Conservation (phyloP, 805 yeast genomes). For the Wickerhamiella lipophila region DNA sequence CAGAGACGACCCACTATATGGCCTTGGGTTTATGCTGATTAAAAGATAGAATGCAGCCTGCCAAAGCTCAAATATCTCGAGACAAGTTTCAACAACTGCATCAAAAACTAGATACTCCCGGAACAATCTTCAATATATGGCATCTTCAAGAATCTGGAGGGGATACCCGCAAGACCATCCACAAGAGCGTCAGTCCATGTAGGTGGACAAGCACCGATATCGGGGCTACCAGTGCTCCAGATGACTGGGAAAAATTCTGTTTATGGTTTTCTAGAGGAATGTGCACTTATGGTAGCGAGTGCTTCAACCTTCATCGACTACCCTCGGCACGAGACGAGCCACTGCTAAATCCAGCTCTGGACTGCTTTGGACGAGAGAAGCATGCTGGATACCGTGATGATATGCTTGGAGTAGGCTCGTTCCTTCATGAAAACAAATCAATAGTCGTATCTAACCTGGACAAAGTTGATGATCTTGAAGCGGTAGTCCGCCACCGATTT, state of each 20-base stretch:
- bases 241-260: constrained; percentile 38
- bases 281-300: constrained; percentile 65
- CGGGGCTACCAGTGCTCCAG: constrained; percentile 5
- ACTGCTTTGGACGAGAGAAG: constrained; percentile 88
- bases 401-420: constrained; percentile 87
- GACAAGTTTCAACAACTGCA: constrained; percentile 5
- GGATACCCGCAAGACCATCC: neutral
- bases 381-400: constrained; percentile 74
- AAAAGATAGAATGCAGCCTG: neutral
- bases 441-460: constrained; percentile 54
- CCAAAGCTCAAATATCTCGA: constrained; percentile 1
- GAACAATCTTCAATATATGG: constrained; percentile 10
- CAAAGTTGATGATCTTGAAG: constrained; percentile 15
- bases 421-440: constrained; percentile 56
- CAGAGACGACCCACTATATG: neutral
- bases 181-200: constrained; percentile 1
- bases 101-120: constrained; percentile 2
- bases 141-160: constrained; percentile 10
- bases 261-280: constrained; percentile 80
- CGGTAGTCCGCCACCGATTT: constrained; percentile 30
- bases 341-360: constrained; percentile 42
- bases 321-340: constrained; percentile 50
- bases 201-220: constrained; percentile 2
- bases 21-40: neutral
- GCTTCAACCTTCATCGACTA: constrained; percentile 65